Base-by-base conservation (phyloP, 2,329 filamentous ascomycete genomes). In the Dactylellina drechsleri region DNA sequence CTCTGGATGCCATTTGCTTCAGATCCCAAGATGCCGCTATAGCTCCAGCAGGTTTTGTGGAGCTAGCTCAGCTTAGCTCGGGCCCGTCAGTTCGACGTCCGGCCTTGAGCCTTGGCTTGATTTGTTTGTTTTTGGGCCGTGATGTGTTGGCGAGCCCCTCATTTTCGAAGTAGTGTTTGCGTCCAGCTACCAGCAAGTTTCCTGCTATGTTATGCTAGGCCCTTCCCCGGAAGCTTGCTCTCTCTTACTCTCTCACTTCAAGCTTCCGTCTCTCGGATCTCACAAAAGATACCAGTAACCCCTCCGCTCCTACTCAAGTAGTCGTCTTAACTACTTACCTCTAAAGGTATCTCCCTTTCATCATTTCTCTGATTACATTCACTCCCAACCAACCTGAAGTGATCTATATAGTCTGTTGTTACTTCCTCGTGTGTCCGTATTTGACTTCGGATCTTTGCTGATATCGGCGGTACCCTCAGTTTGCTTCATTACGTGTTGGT, bases 61-160 rank as follows among this genome's bases (percentile, higher is more conserved):
- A 28, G 26, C 26, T 7, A 28, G 26, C 26, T 28, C 3, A 28
- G 26, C 26, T 28, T 28, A 28, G 26, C 41, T 45, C n/a, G 41
- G 13, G 41, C 41, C 12, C n/a, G 41, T 10, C n/a, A n/a, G n/a
- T n/a, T n/a, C n/a, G n/a, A n/a, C n/a, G n/a, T n/a, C n/a, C n/a
- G n/a, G n/a, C n/a, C n/a, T n/a, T n/a, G n/a, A 18, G 18, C 49
- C 20, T 12, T 47, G 43, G 15, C 26, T 28, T 28, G 26, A 28
- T 28, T 28, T 28, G 26, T 28, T 28, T 54, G 52, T 54, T n/a
- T 28, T 28, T 28, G 23, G 12, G 52, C 26, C n/a, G 52, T 31
- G 43, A 43, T 67, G 65, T 28, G 65, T 67, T 67, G 65, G 45
- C 65, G 43, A 60, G 58, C 65, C 65, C 65, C 65, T 67, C 65